A percentile compares a stretch with the other conserved stretches of the same genome.
Evolutionary conservation across 2,329 filamentous ascomycete species (phyloP).

Genomic region (Epichloe sibirici): DNA sequence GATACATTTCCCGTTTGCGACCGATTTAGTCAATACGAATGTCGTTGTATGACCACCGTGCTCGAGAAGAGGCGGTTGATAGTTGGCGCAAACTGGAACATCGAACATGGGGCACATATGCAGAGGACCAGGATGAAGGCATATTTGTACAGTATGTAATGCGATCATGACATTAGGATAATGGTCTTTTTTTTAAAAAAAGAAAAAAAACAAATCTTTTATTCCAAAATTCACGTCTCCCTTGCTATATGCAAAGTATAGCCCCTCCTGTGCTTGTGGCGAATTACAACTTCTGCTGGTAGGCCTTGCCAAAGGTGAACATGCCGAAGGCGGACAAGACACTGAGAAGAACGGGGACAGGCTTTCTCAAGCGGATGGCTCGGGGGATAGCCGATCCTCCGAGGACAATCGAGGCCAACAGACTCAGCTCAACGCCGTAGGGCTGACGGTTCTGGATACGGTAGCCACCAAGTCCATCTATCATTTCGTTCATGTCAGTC

Average conservation of each 20-base stretch:
- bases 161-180: background rate
- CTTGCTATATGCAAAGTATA: background rate
- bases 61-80: background rate
- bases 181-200: background rate
- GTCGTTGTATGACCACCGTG: background rate
- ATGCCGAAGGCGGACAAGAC: constrained; percentile 68
- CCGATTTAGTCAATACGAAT: background rate
- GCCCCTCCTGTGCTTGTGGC: too few species aligned
- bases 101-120: background rate
- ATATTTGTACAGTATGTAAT: background rate
- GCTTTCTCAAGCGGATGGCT: constrained; percentile 73
- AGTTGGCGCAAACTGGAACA: background rate
- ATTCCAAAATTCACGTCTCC: too few species aligned
- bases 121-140: background rate
- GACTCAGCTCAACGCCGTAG: constrained; percentile 79
- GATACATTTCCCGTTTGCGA: background rate
- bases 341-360: constrained; percentile 69
- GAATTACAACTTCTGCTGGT: constrained; percentile 27
- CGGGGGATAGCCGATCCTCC: constrained; percentile 70
- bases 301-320: constrained; percentile 66
- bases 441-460: constrained; percentile 63
- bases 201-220: background rate
- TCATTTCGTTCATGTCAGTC: background rate
- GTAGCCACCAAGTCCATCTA: constrained; percentile 67
- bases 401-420: constrained; percentile 77